Conservation (phyloP, 1,139 yeast genomes). For the Geotrichum histeridarum region DNA sequence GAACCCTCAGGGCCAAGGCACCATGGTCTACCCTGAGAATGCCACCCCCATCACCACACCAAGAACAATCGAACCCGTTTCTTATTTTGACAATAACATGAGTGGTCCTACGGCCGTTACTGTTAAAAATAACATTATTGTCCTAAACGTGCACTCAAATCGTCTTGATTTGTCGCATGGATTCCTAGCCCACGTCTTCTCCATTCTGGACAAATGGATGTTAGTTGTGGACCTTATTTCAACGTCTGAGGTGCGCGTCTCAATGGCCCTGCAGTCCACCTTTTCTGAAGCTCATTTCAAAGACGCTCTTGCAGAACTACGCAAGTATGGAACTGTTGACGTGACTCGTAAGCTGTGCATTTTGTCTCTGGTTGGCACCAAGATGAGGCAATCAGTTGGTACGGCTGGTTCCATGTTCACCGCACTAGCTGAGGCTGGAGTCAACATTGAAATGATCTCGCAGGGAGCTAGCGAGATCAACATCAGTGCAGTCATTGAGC, state of each 20-base stretch:
- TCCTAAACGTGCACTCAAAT: conserved; percentile 87
- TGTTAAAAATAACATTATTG: conserved; percentile 87
- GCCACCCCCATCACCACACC: conserved; percentile 32
- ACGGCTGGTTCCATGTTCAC: conserved; percentile 97
- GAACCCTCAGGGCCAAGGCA: conserved; percentile 86
- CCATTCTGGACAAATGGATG: conserved; percentile 75
- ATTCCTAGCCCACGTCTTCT: conserved; percentile 83
- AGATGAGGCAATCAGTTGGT: conserved; percentile 94
- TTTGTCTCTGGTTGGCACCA: conserved; percentile 89
- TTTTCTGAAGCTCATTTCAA: conserved; percentile 52
- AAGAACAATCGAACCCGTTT: conserved; percentile 12
- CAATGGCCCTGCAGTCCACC: conserved; percentile 81
- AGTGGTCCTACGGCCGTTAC: conserved; percentile 94
- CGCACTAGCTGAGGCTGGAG: conserved; percentile 83
- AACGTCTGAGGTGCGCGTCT: conserved; percentile 95
- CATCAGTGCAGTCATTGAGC: conserved; percentile 89
- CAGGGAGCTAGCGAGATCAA: conserved; percentile 98
- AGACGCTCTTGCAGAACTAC: conserved; percentile 69
- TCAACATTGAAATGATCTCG: conserved; percentile 94
- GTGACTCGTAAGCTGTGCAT: conserved; percentile 84
- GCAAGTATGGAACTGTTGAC: conserved; percentile 81
- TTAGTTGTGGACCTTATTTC: conserved; percentile 92
- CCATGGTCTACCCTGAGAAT: conserved; percentile 89
- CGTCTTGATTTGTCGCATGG: conserved; percentile 92
- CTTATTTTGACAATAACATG: conserved; percentile 29